Conservation (phyloP, 768 basidiomycete genomes). For the Podaxis pistillaris region DNA sequence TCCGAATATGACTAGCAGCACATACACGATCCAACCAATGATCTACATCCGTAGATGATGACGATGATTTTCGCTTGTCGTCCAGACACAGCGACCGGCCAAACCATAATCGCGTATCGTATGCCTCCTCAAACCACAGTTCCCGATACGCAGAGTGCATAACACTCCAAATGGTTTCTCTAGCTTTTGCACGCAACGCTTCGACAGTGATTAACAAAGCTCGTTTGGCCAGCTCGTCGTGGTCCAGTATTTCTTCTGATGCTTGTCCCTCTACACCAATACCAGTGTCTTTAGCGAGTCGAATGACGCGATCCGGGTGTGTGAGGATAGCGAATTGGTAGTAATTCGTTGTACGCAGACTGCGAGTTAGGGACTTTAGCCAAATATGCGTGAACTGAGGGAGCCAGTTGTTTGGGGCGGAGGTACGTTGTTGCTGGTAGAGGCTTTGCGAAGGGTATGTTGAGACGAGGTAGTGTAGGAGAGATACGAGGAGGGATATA, state of each 20-base stretch:
- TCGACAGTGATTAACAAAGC: constrained; percentile 47
- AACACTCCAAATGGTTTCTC: constrained; percentile 56
- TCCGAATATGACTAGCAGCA: constrained; percentile 44
- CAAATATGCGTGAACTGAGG: constrained; percentile 41
- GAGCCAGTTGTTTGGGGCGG: constrained; percentile 40
- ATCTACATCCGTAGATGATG: constrained; percentile 24
- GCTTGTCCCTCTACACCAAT: no score
- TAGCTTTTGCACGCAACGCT: constrained; percentile 46
- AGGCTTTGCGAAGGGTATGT: constrained; percentile 65
- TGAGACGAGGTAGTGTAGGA: constrained; percentile 56
- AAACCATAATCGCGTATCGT: constrained; percentile 47
- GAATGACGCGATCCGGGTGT: constrained; percentile 20
- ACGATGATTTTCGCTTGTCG: background rate
- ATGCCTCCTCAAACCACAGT: constrained; percentile 38
- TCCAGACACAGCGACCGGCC: constrained; percentile 45
- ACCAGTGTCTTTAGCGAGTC: constrained; percentile 19
- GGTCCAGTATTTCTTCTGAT: background rate
- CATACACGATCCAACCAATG: constrained; percentile 49
- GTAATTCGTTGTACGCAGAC: constrained; percentile 56
- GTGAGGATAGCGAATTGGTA: constrained; percentile 48
- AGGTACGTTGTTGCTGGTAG: constrained; percentile 45
- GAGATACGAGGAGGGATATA: constrained; percentile 39
- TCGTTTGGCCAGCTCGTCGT: constrained; percentile 26
- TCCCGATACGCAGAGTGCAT: constrained; percentile 67
- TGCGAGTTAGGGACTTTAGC: constrained; percentile 50